phyloP scores from a whole-genome alignment of 441 rosid genomes.

The Geranium incanum region DNA sequence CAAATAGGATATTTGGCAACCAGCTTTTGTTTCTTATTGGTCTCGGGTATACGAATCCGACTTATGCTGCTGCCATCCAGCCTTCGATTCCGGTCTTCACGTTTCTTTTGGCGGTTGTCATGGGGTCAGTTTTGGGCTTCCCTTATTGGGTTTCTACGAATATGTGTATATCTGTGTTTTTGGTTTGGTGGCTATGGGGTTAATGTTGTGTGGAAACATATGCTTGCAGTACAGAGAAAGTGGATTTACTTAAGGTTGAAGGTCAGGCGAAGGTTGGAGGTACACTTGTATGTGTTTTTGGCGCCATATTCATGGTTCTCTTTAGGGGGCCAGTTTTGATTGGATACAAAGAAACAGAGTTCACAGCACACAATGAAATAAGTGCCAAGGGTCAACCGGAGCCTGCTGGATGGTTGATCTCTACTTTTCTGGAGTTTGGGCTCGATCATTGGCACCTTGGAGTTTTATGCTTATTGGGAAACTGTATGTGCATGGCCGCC shows the following conservation, averaged over 20 bases:
- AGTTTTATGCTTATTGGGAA: slow-evolving; percentile 83
- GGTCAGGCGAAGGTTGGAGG: slow-evolving; percentile 91
- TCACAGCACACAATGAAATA: slow-evolving; percentile 46
- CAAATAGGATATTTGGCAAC: slow-evolving; percentile 85
- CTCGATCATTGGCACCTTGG: slow-evolving; percentile 77
- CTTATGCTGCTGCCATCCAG: slow-evolving; percentile 95
- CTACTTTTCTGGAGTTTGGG: slow-evolving; percentile 51
- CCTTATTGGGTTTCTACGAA: neutral
- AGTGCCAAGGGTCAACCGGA: slow-evolving; percentile 84
- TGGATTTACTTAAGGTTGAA: slow-evolving; percentile 63
- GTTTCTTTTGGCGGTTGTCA: slow-evolving; percentile 73
- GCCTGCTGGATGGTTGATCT: slow-evolving; percentile 69
- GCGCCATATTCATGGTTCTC: slow-evolving; percentile 81
- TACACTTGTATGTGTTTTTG: slow-evolving; percentile 68
- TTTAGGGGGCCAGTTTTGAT: slow-evolving; percentile 79
- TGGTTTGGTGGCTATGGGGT: slow-evolving; percentile 14
- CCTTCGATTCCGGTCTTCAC: slow-evolving; percentile 97
- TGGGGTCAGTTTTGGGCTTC: slow-evolving; percentile 59
- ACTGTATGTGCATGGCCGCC: slow-evolving; percentile 95
- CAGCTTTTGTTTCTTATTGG: slow-evolving; percentile 92
- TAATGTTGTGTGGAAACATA: slow-evolving; percentile 26
- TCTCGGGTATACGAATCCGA: slow-evolving; percentile 91
- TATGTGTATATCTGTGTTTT: slow-evolving; percentile 12
- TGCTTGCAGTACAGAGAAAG: slow-evolving; percentile 88
- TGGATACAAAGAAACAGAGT: slow-evolving; percentile 51